Evolutionary conservation across 768 basidiomycete genomes (phyloP), one percentile per base, ranked within the genome.

Genomic region (Leccinum rimulosum): DNA sequence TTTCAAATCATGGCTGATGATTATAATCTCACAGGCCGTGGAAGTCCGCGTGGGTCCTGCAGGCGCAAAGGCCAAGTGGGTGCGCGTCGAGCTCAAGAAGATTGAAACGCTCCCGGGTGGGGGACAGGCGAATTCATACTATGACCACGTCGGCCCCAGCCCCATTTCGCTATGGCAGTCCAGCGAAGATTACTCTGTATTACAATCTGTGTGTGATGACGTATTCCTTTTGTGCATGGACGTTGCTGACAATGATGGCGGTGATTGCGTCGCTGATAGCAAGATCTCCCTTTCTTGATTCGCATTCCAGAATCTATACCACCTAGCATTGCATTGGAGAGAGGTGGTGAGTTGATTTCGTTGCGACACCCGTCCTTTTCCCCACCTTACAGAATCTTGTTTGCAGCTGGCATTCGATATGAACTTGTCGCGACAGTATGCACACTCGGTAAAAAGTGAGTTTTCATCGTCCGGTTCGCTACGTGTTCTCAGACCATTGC

Each of bases 221-320:
- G 19, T 49, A 10, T 30, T 50, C 7, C 54, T 48, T 54, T 53
- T 52, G 45, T 62, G 30, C 35, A 17, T 57, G 22, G 35, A 4
- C 22, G 14, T 59, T 12, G 14, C 63, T 56, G 30, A 57, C 47
- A 38, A 51, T 58, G 53, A 53, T 52, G 12, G 49, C 19, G 45
- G 25, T 54, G 43, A 50, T 58, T 52, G 54, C 52, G 10, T 50
- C 22, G 17, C 36, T 43, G 62, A 52, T 63, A 93, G 91, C 86
- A 86, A 82, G 93, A 95, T 76, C 88, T 92, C 64, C 87, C 89
- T 3, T 98, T 98, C 72, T 84, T 85, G 57, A 90, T 98, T 52
- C 89, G 94, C 27, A 87, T 98, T 67, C 95, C 95, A 0, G 93
- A 96, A 72, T 89, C 91, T 10, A 88, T 94, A 59, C 95, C 95